Evolutionary conservation across 139 green algal species (phyloP).

Genomic region (Chlamydomonas sphaeroides): DNA sequence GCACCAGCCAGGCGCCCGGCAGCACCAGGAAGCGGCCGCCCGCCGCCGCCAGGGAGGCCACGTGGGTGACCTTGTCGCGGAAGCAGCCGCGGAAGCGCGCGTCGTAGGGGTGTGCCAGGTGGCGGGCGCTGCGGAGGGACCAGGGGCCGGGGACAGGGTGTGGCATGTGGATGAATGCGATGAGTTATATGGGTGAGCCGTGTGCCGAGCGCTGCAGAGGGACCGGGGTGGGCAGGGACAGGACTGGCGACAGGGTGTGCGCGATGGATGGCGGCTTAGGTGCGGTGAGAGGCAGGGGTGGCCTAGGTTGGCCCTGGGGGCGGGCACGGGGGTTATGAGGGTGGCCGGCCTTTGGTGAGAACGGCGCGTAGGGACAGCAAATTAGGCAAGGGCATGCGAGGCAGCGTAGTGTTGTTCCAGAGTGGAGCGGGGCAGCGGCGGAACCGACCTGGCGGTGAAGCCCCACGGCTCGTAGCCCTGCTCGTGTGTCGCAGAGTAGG

Average conservation of each 20-base stretch:
- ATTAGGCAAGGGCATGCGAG: no score
- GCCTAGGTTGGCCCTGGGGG: no score
- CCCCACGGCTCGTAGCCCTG: slow-evolving; percentile 32
- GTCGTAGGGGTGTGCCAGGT: background rate
- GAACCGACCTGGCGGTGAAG: background rate
- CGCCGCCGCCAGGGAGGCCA: background rate
- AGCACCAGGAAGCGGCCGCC: background rate
- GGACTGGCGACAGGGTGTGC: background rate
- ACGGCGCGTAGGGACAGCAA: no score
- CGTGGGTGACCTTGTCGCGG: slow-evolving; percentile 30
- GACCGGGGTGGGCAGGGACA: no score
- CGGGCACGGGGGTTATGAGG: no score
- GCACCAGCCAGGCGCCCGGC: slow-evolving; percentile 20
- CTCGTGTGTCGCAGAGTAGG: background rate
- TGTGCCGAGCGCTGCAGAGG: no score
- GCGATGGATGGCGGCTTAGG: no score
- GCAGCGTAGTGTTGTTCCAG: background rate
- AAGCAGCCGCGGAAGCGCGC: slow-evolving; percentile 34
- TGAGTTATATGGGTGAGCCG: background rate
- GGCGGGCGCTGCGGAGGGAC: background rate
- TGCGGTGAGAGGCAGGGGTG: no score
- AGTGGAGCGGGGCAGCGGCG: background rate
- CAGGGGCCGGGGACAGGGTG: no score
- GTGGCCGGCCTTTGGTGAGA: no score
- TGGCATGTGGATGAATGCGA: no score